Percentiles rank a stretch among this genome's conserved stretches.
Evolutionary conservation across 306 rosid genomes (phyloP).

Genomic region (Vigna unguiculata): DNA sequence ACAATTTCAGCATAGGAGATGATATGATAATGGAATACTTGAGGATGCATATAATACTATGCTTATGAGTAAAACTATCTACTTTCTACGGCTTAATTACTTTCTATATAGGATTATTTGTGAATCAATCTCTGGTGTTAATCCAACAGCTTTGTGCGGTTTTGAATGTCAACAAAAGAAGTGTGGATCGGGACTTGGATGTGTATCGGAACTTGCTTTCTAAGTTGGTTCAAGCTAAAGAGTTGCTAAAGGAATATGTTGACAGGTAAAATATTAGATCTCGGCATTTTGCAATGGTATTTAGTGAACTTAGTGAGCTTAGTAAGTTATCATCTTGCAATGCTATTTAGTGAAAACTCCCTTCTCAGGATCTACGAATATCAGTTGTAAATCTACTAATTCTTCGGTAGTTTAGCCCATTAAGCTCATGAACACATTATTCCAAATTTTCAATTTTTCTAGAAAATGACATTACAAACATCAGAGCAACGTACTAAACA

Average conservation of each 20-base stretch:
- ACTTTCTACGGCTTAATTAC: conserved; percentile 4
- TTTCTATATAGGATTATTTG: conserved; percentile 21
- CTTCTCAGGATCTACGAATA: not conserved
- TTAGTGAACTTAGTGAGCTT: not conserved
- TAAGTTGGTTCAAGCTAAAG: conserved; percentile 97
- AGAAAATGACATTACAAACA: not conserved
- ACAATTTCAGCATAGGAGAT: conserved; percentile 31
- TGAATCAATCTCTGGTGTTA: conserved; percentile 43
- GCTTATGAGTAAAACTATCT: conserved; percentile 19
- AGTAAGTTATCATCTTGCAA: too few relatives aligned
- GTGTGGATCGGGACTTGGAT: conserved; percentile 97
- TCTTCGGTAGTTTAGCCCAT: conserved; percentile 1
- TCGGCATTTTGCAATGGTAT: conserved; percentile 7
- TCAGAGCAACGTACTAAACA: not conserved
- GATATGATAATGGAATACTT: conserved; percentile 25
- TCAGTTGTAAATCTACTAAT: conserved; percentile 11
- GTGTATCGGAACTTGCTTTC: conserved; percentile 96
- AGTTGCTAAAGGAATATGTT: conserved; percentile 89
- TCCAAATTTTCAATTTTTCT: not conserved
- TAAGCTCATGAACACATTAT: not conserved
- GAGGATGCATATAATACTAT: conserved; percentile 29
- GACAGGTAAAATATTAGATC: conserved; percentile 68
- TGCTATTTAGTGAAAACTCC: not conserved
- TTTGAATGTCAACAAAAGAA: conserved; percentile 76
- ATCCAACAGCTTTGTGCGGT: conserved; percentile 79